Evolutionary conservation across 2,329 filamentous ascomycete genomes (phyloP).

Genomic region (Aspergillus niger): DNA sequence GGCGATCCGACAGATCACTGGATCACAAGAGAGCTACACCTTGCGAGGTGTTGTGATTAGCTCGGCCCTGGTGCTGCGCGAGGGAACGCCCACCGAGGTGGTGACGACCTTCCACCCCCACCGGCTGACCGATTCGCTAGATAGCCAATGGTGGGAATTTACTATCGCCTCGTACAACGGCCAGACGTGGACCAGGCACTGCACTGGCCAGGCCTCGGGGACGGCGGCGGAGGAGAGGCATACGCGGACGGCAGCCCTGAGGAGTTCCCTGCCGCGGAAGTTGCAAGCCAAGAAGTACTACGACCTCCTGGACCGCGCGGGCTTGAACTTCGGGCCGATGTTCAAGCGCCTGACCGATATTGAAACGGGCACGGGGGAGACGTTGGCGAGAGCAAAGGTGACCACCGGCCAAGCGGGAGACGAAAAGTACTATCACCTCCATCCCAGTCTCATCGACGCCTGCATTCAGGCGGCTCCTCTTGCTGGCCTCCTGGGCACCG

Average conservation of each 20-base stretch:
- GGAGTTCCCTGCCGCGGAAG: slow-evolving; percentile 14
- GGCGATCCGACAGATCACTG: slow-evolving; percentile 15
- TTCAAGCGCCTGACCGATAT: slow-evolving; percentile 18
- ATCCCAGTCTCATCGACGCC: slow-evolving; percentile 3
- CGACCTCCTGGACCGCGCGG: slow-evolving; percentile 3
- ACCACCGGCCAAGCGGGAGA: neutral
- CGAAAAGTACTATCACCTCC: neutral
- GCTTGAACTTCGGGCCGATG: slow-evolving; percentile 19
- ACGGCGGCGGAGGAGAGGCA: neutral
- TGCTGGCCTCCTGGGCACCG: neutral
- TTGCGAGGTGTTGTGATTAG: slow-evolving; percentile 21
- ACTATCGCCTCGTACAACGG: slow-evolving; percentile 26
- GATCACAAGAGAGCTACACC: slow-evolving; percentile 2
- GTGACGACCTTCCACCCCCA: slow-evolving; percentile 20
- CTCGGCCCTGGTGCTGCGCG: slow-evolving; percentile 26
- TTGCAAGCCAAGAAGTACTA: slow-evolving; percentile 18
- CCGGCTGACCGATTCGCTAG: slow-evolving; percentile 15
- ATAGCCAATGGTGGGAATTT: slow-evolving; percentile 31
- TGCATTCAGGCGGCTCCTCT: neutral
- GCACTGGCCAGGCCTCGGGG: slow-evolving; percentile 19
- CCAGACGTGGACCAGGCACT: slow-evolving; percentile 27
- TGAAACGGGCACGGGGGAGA: slow-evolving; percentile 6
- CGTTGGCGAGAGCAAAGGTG: neutral
- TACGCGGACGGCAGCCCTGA: neutral
- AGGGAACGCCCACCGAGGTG: slow-evolving; percentile 20